A percentile compares a stretch with the other conserved stretches of the same genome.
phyloP scores from a whole-genome alignment of 2,329 filamentous ascomycete species.

The Pseudogymnoascus sp. region DNA sequence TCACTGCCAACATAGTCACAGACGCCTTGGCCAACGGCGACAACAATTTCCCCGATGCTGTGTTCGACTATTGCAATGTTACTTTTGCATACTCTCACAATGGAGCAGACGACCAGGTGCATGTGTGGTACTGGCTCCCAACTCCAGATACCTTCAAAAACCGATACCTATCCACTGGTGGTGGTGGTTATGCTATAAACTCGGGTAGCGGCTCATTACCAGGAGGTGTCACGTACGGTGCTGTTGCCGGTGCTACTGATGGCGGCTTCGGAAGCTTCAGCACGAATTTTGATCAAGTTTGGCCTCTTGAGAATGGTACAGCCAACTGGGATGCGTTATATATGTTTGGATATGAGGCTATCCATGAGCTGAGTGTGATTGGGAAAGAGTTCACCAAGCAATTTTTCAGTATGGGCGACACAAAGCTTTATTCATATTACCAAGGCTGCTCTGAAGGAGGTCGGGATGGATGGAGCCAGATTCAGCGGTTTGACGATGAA shows the following conservation, averaged over 20 bases:
- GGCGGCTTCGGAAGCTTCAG: slow-evolving; percentile 42
- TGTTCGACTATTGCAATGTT: slow-evolving; percentile 37
- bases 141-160: slow-evolving; percentile 35
- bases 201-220: slow-evolving; percentile 27
- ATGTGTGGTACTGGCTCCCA: slow-evolving; percentile 35
- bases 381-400: slow-evolving; percentile 36
- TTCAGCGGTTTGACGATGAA: slow-evolving; percentile 32
- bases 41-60: slow-evolving; percentile 26
- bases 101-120: slow-evolving; percentile 30
- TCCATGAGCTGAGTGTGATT: slow-evolving; percentile 31
- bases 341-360: slow-evolving; percentile 33
- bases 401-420: slow-evolving; percentile 30
- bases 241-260: slow-evolving; percentile 39
- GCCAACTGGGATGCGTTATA: slow-evolving; percentile 30
- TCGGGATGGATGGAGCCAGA: slow-evolving; percentile 40
- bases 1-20: slow-evolving; percentile 29
- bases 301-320: slow-evolving; percentile 33
- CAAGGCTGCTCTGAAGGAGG: slow-evolving; percentile 40
- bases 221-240: slow-evolving; percentile 38
- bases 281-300: slow-evolving; percentile 30
- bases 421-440: slow-evolving; percentile 41
- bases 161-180: slow-evolving; percentile 38
- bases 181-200: slow-evolving; percentile 39
- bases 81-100: slow-evolving; percentile 38
- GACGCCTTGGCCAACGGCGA: slow-evolving; percentile 25